phyloP scores from a whole-genome alignment of 78 protist genomes.

The Cavenderia fasciculata region DNA sequence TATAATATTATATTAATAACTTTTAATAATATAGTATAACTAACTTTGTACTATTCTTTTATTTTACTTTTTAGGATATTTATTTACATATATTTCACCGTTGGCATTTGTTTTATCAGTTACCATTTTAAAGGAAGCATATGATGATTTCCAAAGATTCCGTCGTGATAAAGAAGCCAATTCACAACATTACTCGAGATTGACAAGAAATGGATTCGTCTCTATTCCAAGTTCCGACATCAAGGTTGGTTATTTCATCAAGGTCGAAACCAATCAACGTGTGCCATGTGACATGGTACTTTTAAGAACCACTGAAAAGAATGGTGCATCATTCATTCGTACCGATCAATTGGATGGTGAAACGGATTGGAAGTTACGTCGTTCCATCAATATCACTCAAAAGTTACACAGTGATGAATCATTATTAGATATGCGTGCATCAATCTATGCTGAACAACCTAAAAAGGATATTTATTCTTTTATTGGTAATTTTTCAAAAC shows the following conservation, averaged over 20 bases:
- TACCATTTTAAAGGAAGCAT: conserved; percentile 92
- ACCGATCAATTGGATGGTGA: conserved; percentile 98
- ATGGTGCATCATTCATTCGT: conserved; percentile 92
- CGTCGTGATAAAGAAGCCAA: conserved; percentile 92
- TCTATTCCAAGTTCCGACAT: conserved; percentile 79
- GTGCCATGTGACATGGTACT: conserved; percentile 94
- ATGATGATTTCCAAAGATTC: conserved; percentile 93
- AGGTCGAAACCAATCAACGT: conserved; percentile 84
- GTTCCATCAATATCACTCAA: conserved; percentile 78
- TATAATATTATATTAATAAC: too few relatives aligned
- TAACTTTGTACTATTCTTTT: background rate
- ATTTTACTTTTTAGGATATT: conserved; percentile 76
- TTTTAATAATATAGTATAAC: background rate
- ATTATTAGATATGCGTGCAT: conserved; percentile 43
- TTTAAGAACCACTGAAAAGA: conserved; percentile 90
- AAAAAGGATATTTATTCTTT: conserved; percentile 92
- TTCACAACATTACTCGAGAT: conserved; percentile 82
- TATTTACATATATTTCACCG: conserved; percentile 97
- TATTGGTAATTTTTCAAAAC: conserved; percentile 77
- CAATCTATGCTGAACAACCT: conserved; percentile 87
- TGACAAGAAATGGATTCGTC: conserved; percentile 70
- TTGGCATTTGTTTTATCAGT: conserved; percentile 92
- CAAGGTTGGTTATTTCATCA: conserved; percentile 90
- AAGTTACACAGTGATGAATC: conserved; percentile 60
- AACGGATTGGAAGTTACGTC: conserved; percentile 96